phyloP scores from a whole-genome alignment of 352 stramenopile genomes.

The Saprolegnia parasitica region DNA sequence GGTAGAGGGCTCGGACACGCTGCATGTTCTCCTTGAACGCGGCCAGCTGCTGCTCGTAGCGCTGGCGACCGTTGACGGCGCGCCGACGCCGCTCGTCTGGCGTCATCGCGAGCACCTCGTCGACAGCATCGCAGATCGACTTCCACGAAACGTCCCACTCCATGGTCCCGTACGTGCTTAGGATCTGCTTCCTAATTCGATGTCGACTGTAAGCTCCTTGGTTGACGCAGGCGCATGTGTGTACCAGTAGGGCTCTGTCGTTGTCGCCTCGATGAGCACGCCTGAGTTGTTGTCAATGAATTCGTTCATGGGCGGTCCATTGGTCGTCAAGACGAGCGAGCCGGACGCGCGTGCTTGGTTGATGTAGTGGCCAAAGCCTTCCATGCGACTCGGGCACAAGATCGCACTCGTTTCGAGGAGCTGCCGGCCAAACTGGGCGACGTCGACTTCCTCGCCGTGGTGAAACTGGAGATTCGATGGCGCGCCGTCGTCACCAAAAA shows the following conservation, averaged over 20 bases:
- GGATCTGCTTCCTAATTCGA: conserved; percentile 16
- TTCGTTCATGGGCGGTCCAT: conserved; percentile 56
- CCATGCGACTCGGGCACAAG: conserved; percentile 18
- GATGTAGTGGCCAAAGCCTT: conserved; percentile 53
- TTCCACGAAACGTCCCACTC: background rate
- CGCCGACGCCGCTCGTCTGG: background rate
- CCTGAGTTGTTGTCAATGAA: conserved; percentile 44
- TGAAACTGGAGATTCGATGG: conserved; percentile 1
- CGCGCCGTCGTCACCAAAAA: conserved; percentile 24
- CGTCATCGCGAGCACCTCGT: background rate
- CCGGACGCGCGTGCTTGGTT: conserved; percentile 50
- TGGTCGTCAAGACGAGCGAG: conserved; percentile 47
- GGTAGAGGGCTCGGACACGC: no score
- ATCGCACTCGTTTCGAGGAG: background rate
- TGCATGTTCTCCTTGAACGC: no score
- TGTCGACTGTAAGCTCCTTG: no score
- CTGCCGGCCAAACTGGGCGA: background rate
- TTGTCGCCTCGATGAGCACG: conserved; percentile 36
- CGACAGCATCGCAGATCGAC: conserved; percentile 11
- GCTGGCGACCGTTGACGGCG: background rate
- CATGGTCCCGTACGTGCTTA: conserved; percentile 8
- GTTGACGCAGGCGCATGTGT: background rate
- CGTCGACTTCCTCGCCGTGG: conserved; percentile 15
- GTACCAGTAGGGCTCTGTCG: no score
- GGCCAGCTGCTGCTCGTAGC: background rate